Percentiles rank a stretch among this genome's conserved stretches.
Conservation (phyloP, 1,139 yeast species). For the Saccharomyces hybrid region DNA sequence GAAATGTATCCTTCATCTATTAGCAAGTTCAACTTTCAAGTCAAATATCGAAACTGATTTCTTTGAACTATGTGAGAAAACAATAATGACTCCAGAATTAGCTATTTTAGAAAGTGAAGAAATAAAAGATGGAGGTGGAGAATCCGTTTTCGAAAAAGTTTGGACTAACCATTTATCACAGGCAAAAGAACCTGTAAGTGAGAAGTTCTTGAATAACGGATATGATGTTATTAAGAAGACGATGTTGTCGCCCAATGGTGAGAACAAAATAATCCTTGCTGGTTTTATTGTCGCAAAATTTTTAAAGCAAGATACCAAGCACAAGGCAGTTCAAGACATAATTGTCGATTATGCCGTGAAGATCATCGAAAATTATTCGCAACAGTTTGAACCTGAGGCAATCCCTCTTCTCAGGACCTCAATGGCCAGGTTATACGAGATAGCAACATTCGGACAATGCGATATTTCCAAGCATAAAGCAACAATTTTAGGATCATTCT, state of each 20-base stretch:
- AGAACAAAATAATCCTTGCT: neutral
- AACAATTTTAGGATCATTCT: neutral
- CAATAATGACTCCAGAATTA: neutral
- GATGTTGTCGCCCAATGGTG: conserved; percentile 6
- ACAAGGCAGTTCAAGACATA: neutral
- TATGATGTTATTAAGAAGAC: conserved; percentile 2
- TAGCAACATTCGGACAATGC: neutral
- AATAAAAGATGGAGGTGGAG: neutral
- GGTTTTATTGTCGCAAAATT: neutral
- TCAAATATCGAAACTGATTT: conserved; percentile 44
- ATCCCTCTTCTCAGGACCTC: neutral
- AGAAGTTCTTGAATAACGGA: conserved; percentile 9
- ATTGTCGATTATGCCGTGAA: neutral
- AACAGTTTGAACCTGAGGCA: neutral
- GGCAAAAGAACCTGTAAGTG: conserved; percentile 17
- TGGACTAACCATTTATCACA: conserved; percentile 26
- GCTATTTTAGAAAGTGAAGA: neutral
- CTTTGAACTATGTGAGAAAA: conserved; percentile 13
- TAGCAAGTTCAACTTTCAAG: conserved; percentile 44
- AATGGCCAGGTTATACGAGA: neutral
- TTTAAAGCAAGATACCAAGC: neutral
- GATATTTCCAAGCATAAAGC: neutral
- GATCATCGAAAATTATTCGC: neutral
- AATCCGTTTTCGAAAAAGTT: conserved; percentile 18
- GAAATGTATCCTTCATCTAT: conserved; percentile 27